Percentiles rank a stretch among this genome's conserved stretches.
These are phyloP conservation scores for Entrophospora sp. DNA, from an alignment of 192 early-diverging fungal genomes.

Conservation along the genomic window DNA sequence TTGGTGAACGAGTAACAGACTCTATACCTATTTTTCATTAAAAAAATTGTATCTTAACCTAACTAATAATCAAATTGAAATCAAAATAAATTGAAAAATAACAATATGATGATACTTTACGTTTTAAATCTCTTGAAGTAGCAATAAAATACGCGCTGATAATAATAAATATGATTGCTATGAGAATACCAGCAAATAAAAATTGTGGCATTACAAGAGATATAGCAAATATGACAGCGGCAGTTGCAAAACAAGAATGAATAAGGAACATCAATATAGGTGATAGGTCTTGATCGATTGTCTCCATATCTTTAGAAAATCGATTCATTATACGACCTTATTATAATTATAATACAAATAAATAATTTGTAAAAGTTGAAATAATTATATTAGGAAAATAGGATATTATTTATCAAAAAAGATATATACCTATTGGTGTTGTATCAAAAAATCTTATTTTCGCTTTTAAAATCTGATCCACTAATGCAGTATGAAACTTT, in stretches of 20 bases:
- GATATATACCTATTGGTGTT: conserved; percentile 63
- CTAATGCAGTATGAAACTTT: conserved; percentile 43
- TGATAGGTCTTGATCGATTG: conserved; percentile 59
- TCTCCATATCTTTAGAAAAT: conserved; percentile 80
- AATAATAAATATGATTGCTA: conserved; percentile 47
- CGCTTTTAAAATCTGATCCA: conserved; percentile 52
- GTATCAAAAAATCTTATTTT: conserved; percentile 84
- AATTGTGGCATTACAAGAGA: conserved; percentile 63
- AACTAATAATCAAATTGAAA: too few relatives aligned
- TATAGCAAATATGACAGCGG: conserved; percentile 54
- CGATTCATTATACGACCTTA: conserved; percentile 60
- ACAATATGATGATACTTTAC: too few relatives aligned
- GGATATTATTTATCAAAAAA: background rate
- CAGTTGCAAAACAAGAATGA: conserved; percentile 38
- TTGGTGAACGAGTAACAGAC: conserved; percentile 61
- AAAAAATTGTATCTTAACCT: too few relatives aligned
- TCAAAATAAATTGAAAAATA: too few relatives aligned
- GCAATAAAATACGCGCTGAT: conserved; percentile 69
- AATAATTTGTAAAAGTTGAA: conserved; percentile 8
- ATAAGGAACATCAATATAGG: conserved; percentile 44
- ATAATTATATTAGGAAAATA: conserved; percentile 1
- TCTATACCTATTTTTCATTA: conserved; percentile 17
- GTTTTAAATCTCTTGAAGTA: conserved; percentile 81
- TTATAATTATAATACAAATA: background rate
- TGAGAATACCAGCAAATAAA: conserved; percentile 51